phyloP scores from a whole-genome alignment of 257 asterid genomes.

The Forsythia suspensa region DNA sequence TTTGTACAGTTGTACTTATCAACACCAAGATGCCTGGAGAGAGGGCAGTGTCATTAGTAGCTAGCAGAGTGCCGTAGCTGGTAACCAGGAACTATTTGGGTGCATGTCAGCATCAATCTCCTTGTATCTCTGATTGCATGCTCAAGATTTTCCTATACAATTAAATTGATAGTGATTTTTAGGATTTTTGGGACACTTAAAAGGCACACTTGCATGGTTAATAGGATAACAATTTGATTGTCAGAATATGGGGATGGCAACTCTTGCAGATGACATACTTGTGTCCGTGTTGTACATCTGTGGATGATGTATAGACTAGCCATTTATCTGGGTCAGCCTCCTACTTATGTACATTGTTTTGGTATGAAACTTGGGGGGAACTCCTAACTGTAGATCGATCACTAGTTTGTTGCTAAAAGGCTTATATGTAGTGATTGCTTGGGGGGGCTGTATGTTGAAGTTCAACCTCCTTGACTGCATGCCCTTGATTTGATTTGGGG shows the following conservation, averaged over 20 bases:
- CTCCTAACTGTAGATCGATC: not conserved
- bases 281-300: not conserved
- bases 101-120: not conserved
- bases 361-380: not conserved
- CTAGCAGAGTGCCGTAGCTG: not conserved
- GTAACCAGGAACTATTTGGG: not conserved
- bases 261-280: not conserved
- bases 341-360: not conserved
- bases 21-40: not conserved
- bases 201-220: not conserved
- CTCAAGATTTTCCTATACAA: not conserved
- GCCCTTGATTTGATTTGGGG: not conserved
- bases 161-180: not conserved
- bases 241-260: not conserved
- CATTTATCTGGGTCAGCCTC: not conserved
- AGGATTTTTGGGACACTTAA: not conserved
- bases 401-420: not conserved
- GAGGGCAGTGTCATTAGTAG: not conserved
- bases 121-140: not conserved
- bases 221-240: too few relatives aligned
- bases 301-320: not conserved
- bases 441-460: not conserved
- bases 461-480: not conserved
- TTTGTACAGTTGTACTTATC: not conserved
- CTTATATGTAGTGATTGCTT: not conserved